phyloP scores from a whole-genome alignment of 306 rosid species.

The Corylus americana region DNA sequence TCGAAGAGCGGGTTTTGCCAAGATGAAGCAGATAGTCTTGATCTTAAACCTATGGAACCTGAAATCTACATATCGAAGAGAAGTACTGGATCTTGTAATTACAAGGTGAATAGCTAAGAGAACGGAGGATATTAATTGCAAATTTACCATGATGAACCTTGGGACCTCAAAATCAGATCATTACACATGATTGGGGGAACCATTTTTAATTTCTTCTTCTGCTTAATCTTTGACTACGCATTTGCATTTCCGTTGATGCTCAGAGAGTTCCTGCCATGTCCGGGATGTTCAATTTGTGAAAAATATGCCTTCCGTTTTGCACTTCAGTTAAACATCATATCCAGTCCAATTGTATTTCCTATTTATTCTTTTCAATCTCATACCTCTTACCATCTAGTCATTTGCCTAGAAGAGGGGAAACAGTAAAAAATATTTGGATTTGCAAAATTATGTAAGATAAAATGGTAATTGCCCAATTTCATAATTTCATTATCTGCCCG shows the following conservation, averaged over 20 bases:
- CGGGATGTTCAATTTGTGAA: constrained; percentile 9
- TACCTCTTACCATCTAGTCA: not conserved
- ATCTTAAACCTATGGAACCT: constrained; percentile 25
- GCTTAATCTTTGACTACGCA: constrained; percentile 55
- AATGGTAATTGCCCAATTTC: not conserved
- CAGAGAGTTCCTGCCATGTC: constrained; percentile 78
- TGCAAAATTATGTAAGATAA: not conserved
- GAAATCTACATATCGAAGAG: constrained; percentile 32
- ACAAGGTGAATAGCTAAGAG: constrained; percentile 27
- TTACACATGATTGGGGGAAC: constrained; percentile 33
- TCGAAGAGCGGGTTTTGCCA: not conserved
- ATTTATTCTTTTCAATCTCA: not conserved
- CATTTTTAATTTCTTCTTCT: constrained; percentile 19
- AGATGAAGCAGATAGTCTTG: constrained; percentile 1
- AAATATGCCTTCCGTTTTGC: not conserved
- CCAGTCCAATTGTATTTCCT: not conserved
- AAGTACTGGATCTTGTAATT: constrained; percentile 31
- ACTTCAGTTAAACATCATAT: constrained; percentile 2
- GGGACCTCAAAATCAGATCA: constrained; percentile 34
- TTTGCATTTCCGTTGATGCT: constrained; percentile 67
- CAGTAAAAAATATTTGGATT: not conserved
- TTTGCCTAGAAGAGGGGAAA: not conserved
- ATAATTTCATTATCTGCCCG: not conserved
- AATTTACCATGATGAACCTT: constrained; percentile 25
- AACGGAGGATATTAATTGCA: constrained; percentile 11